Base-by-base conservation (phyloP, 106 monocot genomes). In the Agapanthus africanus region DNA sequence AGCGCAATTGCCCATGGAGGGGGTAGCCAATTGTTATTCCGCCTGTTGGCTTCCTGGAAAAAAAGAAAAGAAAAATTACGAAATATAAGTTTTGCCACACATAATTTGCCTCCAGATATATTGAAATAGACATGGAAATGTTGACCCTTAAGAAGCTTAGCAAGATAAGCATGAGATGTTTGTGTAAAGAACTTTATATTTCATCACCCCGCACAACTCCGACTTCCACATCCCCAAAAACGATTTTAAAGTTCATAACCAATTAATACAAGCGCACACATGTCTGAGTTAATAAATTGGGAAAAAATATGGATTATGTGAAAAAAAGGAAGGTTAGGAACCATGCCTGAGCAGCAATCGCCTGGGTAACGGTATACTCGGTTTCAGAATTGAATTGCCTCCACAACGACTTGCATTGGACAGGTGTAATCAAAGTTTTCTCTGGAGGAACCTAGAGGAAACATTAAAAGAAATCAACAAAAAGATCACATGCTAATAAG, bases 1-100 rank as follows among this genome's bases (percentile, higher is more conserved):
- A 83, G 89, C 37, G 75, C 82, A 44, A 97, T 83, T 22, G 97
- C 92, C 97, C 92, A 97, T 40, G 97, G 91, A 63, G 97, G 97
- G 38, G 97, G 97, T 40, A 97, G 67, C 92, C 86, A 84, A 82
- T 87, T 97, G 75, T 90, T 97, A 68, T 90, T 97, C 18, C 89
- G 73, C 77, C 71, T 97, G 40, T 87, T 76, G 22, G 97, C 97
- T 77, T 97, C 97, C 97, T 97, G 74, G 57, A 59, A 68, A 16
- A 67, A 21, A 15, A 62, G n/a, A n/a, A 44, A 44, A 32, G n/a
- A 0, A 32, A 9, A 16, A 0, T 59, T 59, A 61, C 57, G 0
- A 4, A 39, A 39, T 39, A 11, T 13, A 64, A 23, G 13, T 39
- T 32, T 39, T 36, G 22, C 39, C 25, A 39, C 37, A 64, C 23